Evolutionary conservation across 2,329 filamentous ascomycete genomes (phyloP), one percentile per base, ranked within the genome.

Genomic region (Didymellaceae sp.): DNA sequence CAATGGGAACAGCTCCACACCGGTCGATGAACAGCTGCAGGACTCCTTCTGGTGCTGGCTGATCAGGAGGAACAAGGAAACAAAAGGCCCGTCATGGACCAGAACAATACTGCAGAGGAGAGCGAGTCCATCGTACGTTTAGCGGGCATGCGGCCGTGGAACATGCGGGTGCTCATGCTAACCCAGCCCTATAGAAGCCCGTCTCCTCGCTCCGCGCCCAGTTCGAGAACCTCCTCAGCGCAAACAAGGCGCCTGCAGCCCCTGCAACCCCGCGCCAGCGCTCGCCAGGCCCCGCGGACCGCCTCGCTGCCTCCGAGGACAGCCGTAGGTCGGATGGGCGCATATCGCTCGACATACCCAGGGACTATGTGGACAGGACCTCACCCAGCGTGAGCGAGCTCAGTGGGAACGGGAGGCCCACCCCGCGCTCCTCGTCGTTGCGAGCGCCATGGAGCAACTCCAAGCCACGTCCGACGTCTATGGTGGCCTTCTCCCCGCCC

Each of bases 131-230:
- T 92, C 64, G 87, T 89, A 74, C 73, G 85, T 73, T n/a, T 17
- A 16, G 39, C 25, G 2, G 20, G n/a, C 37, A 11, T 10, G 14
- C 7, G 3, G 2, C 16, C 14, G 11, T 18, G 2, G 32, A 6
- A 38, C 43, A 10, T 17, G 14, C 25, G 22, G 39, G 28, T 49
- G 34, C 44, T 20, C 26, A 32, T 56, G 34, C 58, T 67, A 41
- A 69, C 55, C 41, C 14, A 21, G 2, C 28, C 10, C 28, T 13
- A 11, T 31, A 91, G 88, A 90, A 86, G 77, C 89, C 90, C 20
- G 89, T 94, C 41, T 94, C 90, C 42, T 92, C 89, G 42, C 79
- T 94, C 54, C 83, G 87, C 55, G 90, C 88, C 57, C 86, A 89
- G 63, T 94, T 93, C 71, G 90, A 94, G 78, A 90, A 87, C 68